These are phyloP conservation scores for Pseudocercospora ulei DNA, from an alignment of 2,329 filamentous ascomycete species.

Conservation along the genomic window DNA sequence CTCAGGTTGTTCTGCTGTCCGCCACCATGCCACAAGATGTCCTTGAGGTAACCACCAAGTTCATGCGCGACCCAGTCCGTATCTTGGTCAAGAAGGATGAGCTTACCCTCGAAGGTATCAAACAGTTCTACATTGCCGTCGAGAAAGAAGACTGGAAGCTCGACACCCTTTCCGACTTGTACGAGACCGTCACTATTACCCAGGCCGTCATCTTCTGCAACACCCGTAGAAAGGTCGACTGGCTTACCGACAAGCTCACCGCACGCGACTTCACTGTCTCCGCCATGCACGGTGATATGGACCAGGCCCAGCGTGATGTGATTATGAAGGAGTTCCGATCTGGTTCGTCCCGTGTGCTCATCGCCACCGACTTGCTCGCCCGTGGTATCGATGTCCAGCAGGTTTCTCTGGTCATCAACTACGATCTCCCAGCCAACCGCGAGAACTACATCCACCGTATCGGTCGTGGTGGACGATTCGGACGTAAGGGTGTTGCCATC, in stretches of 20 bases:
- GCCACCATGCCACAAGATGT: slow-evolving; percentile 99
- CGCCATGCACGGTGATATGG: slow-evolving; percentile 99
- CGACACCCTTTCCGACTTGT: slow-evolving; percentile 95
- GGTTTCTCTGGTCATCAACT: slow-evolving; percentile 99
- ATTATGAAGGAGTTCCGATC: slow-evolving; percentile 99
- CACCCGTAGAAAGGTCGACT: slow-evolving; percentile 99
- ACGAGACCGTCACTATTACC: slow-evolving; percentile 98
- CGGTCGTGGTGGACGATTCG: slow-evolving; percentile 98
- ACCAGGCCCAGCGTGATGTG: slow-evolving; percentile 91
- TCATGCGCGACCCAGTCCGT: slow-evolving; percentile 98
- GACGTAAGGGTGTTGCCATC: slow-evolving; percentile 99
- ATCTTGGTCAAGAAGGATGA: slow-evolving; percentile 99
- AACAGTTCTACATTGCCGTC: slow-evolving; percentile 99
- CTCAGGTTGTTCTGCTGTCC: slow-evolving; percentile 94
- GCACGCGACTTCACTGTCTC: slow-evolving; percentile 96
- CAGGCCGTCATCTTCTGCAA: slow-evolving; percentile 99
- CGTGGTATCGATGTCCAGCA: slow-evolving; percentile 99
- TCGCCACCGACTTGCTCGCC: slow-evolving; percentile 92
- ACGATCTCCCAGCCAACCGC: slow-evolving; percentile 95
- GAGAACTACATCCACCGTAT: slow-evolving; percentile 99
- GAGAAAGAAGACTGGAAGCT: slow-evolving; percentile 99
- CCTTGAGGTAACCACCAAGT: slow-evolving; percentile 98
- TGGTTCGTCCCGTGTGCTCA: slow-evolving; percentile 94
- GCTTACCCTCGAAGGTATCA: slow-evolving; percentile 98
- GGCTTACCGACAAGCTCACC: slow-evolving; percentile 98